phyloP scores from a whole-genome alignment of 2,329 filamentous ascomycete genomes.

The Exophiala alcalophila region DNA sequence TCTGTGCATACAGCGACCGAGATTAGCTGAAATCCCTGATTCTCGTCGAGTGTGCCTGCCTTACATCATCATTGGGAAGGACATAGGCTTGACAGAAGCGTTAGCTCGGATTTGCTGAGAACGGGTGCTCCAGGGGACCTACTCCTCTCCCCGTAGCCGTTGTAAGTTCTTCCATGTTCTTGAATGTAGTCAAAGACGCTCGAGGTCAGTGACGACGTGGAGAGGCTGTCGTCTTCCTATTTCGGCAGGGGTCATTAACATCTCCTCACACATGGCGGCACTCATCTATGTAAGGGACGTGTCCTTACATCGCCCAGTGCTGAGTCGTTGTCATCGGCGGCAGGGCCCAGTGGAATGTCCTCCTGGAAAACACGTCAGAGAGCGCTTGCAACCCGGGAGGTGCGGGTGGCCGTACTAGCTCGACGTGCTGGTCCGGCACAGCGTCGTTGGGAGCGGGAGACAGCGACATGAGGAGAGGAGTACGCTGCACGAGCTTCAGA shows the following conservation, averaged over 20 bases:
- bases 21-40: too few species aligned
- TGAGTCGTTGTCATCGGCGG: conserved; percentile 15
- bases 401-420: conserved; percentile 1
- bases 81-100: conserved; percentile 13
- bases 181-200: conserved; percentile 18
- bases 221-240: conserved; percentile 14
- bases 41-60: too few species aligned
- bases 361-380: conserved; percentile 1
- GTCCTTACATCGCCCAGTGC: conserved; percentile 17
- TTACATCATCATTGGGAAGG: conserved; percentile 31
- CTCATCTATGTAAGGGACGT: too few species aligned
- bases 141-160: conserved; percentile 34
- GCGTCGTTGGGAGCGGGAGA: neutral
- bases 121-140: conserved; percentile 36
- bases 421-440: neutral
- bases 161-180: conserved; percentile 19
- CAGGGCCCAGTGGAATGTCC: conserved; percentile 1
- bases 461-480: conserved; percentile 9
- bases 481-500: too few species aligned
- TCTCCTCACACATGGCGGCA: neutral
- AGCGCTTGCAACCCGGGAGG: neutral
- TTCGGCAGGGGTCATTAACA: neutral
- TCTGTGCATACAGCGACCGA: conserved; percentile 1
- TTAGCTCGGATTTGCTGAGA: neutral
- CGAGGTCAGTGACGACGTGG: conserved; percentile 17